Percentiles rank a stretch among this genome's conserved stretches.
phyloP scores from a whole-genome alignment of 129 eudicot genomes.

The Lactuca sativa region DNA sequence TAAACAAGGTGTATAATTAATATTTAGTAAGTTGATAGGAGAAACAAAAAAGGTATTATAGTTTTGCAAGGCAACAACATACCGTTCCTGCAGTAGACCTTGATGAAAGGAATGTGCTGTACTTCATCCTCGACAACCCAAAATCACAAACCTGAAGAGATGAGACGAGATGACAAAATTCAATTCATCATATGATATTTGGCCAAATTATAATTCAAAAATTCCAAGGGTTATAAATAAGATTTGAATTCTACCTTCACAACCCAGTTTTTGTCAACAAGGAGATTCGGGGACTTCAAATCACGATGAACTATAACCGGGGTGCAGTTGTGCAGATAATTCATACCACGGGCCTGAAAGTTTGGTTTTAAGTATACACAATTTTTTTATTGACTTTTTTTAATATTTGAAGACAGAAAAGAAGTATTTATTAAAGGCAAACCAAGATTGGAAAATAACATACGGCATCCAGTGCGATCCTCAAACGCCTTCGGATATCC shows the following conservation, averaged over 20 bases:
- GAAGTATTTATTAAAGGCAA: background rate
- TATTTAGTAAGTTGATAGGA: background rate
- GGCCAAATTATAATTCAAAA: background rate
- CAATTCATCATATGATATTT: constrained; percentile 4
- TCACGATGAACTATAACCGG: constrained; percentile 95
- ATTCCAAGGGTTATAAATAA: background rate
- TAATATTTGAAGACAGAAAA: constrained; percentile 11
- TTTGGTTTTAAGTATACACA: constrained; percentile 8
- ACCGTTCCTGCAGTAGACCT: constrained; percentile 96
- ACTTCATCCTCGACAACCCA: constrained; percentile 92
- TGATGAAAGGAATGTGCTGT: constrained; percentile 90
- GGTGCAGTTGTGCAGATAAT: constrained; percentile 87
- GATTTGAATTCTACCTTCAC: constrained; percentile 65
- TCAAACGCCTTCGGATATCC: constrained; percentile 85
- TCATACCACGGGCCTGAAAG: constrained; percentile 90
- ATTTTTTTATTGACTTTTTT: background rate
- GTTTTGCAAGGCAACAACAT: constrained; percentile 26
- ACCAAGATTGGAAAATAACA: constrained; percentile 28
- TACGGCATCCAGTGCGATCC: constrained; percentile 95
- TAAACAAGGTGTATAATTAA: no score
- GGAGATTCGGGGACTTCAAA: constrained; percentile 90
- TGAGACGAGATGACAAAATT: no score
- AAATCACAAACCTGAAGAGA: constrained; percentile 79
- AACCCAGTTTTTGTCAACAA: constrained; percentile 96
- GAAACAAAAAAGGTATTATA: background rate